Conservation (phyloP, 192 early-diverging fungal species). For the Coemansia sp. region DNA sequence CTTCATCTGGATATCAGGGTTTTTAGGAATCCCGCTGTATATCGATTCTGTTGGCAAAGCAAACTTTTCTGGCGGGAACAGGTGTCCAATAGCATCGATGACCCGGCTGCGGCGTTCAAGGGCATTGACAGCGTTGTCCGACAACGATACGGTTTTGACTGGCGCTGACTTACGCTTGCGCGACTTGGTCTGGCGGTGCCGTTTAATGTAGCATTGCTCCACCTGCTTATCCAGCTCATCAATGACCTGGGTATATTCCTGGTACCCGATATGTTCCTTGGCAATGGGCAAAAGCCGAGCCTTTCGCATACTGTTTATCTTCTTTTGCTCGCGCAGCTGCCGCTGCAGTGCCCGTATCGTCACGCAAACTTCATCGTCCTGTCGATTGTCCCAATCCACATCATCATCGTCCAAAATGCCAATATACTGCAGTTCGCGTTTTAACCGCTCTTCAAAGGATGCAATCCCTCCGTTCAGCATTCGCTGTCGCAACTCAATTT, state of each 20-base stretch:
- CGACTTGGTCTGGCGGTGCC: conserved; percentile 71
- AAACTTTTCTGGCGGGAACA: conserved; percentile 53
- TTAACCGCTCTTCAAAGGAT: conserved; percentile 78
- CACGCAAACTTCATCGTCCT: conserved; percentile 73
- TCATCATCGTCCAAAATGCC: conserved; percentile 79
- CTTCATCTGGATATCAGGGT: conserved; percentile 35
- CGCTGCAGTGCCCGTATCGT: conserved; percentile 67
- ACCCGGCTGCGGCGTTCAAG: conserved; percentile 67
- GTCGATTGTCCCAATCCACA: conserved; percentile 65
- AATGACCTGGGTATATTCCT: conserved; percentile 83
- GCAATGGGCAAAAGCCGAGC: conserved; percentile 64
- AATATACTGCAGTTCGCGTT: conserved; percentile 77
- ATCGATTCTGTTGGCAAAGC: conserved; percentile 37
- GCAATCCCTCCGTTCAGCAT: conserved; percentile 55
- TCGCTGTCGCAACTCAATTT: conserved; percentile 12
- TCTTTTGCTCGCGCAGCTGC: conserved; percentile 68
- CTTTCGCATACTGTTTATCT: conserved; percentile 68
- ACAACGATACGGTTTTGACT: conserved; percentile 57
- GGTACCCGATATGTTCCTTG: conserved; percentile 71
- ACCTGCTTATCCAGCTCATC: conserved; percentile 89
- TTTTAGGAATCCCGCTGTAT: conserved; percentile 29
- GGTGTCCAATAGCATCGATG: conserved; percentile 64
- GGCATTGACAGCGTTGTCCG: conserved; percentile 64
- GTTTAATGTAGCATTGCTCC: conserved; percentile 80
- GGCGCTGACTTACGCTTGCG: conserved; percentile 67